Evolutionary conservation across 208 protist species (phyloP), one percentile per base, ranked within the genome.

Genomic region (Acanthamoeba pearcei): DNA sequence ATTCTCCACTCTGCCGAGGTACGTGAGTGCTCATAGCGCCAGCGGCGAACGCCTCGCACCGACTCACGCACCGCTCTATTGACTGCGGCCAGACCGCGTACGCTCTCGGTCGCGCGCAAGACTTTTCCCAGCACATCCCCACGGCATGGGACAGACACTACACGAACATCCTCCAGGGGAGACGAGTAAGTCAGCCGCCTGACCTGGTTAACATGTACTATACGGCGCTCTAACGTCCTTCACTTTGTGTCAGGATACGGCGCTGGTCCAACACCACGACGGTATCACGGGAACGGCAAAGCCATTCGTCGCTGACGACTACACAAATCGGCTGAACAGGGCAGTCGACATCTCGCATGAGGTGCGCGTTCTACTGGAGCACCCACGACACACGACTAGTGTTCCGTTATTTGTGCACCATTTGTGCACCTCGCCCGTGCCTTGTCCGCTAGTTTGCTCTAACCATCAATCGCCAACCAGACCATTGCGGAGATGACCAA

Each of bases 241-340:
- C 57, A 0, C 15, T 93, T 38, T 80, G 5, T 94, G 9, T 5
- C 64, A 62, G 62, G 38, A 74, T 15, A 94, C 80, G 35, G 55
- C 83, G 1, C 57, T 97, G 8, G 53, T 93, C 3, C 92, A 93
- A 13, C 95, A 96, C 51, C 95, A 96, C 46, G 95, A 96, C 49
- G 82, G 42, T 15, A 96, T 96, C 57, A 96, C 95, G 13, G 95
- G 95, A 38, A 96, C 95, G 46, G 83, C 80, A 38, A 86, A 95
- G n/a, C 29, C 22, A 24, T 66, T 95, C 49, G 95, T 96, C 2
- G 74, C 78, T 49, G 57, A 95, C n/a, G 95, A 96, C 55, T 96
- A 96, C 78, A 74, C 74, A 8, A 2, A 55, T 17, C 66, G 66
- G 49, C 53, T 97, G 51, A 72, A 88, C 49, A 12, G 24, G 19